These are phyloP conservation scores for Populus davidiana DNA, from an alignment of 345 rosid genomes.

Conservation along the genomic window DNA sequence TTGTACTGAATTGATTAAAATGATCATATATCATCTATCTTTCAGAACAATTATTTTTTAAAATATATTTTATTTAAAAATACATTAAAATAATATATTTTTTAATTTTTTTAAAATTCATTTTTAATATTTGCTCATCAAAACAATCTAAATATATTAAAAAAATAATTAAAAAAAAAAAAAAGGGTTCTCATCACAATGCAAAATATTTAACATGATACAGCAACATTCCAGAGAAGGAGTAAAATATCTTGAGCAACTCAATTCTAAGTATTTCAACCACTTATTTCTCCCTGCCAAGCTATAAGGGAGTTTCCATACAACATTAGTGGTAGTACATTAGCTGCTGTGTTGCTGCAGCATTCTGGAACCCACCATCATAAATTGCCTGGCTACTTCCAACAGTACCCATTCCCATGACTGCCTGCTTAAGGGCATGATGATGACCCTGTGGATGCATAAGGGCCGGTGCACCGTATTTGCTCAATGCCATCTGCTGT, in stretches of 20 bases:
- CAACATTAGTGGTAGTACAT: slow-evolving; percentile 72
- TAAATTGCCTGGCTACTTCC: slow-evolving; percentile 81
- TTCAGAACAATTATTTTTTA: no score
- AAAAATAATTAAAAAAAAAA: no score
- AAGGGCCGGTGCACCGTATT: slow-evolving; percentile 66
- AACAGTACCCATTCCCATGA: slow-evolving; percentile 72
- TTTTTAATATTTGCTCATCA: no score
- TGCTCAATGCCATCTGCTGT: slow-evolving; percentile 69
- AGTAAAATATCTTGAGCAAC: neutral
- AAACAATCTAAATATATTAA: no score
- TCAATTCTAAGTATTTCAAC: neutral
- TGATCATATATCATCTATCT: no score
- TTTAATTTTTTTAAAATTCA: no score
- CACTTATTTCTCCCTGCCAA: slow-evolving; percentile 17
- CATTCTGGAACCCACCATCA: slow-evolving; percentile 74
- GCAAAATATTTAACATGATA: no score
- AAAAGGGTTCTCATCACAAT: no score
- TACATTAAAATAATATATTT: no score
- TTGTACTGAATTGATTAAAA: no score
- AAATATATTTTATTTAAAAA: no score
- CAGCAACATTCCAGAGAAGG: neutral
- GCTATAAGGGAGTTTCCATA: slow-evolving; percentile 16
- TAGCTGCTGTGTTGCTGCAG: slow-evolving; percentile 75
- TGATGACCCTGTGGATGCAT: slow-evolving; percentile 80
- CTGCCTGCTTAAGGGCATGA: slow-evolving; percentile 69